These are phyloP conservation scores for Staphylotrichum longicolle DNA, from an alignment of 495 filamentous ascomycete species.

Conservation along the genomic window DNA sequence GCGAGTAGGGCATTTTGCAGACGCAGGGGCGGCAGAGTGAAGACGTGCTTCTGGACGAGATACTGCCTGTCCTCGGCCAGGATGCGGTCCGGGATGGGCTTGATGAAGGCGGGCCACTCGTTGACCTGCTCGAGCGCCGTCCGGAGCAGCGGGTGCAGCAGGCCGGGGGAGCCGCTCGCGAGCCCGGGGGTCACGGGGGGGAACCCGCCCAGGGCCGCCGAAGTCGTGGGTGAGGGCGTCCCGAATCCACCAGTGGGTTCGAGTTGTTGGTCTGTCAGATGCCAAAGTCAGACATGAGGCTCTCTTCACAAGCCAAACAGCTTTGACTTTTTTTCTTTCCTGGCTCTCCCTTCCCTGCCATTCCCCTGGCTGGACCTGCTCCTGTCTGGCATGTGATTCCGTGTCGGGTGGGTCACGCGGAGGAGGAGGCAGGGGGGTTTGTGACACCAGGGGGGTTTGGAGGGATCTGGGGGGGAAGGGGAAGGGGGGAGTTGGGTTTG, in stretches of 20 bases:
- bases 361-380: too few relatives aligned
- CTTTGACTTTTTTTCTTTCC: background rate
- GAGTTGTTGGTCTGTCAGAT: conserved; percentile 32
- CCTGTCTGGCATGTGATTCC: conserved; percentile 30
- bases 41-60: conserved; percentile 69
- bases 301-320: conserved; percentile 15
- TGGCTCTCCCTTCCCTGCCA: background rate
- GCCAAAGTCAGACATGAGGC: conserved; percentile 21
- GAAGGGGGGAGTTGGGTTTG: too few relatives aligned
- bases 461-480: background rate
- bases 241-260: conserved; percentile 12
- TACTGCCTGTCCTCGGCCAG: conserved; percentile 72
- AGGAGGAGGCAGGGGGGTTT: background rate
- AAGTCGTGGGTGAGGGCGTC: background rate
- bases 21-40: conserved; percentile 63
- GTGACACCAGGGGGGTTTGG: background rate
- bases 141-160: conserved; percentile 10
- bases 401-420: conserved; percentile 6
- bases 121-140: conserved; percentile 5
- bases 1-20: conserved; percentile 72
- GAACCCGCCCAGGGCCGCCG: conserved; percentile 13
- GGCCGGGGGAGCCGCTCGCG: background rate
- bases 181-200: conserved; percentile 8
- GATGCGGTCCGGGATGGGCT: conserved; percentile 65
- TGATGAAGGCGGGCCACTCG: conserved; percentile 66